A percentile compares a stretch with the other conserved stretches of the same genome.
These are phyloP conservation scores for Beauveria sp. DNA, from an alignment of 2,329 filamentous ascomycete species.

Conservation along the genomic window DNA sequence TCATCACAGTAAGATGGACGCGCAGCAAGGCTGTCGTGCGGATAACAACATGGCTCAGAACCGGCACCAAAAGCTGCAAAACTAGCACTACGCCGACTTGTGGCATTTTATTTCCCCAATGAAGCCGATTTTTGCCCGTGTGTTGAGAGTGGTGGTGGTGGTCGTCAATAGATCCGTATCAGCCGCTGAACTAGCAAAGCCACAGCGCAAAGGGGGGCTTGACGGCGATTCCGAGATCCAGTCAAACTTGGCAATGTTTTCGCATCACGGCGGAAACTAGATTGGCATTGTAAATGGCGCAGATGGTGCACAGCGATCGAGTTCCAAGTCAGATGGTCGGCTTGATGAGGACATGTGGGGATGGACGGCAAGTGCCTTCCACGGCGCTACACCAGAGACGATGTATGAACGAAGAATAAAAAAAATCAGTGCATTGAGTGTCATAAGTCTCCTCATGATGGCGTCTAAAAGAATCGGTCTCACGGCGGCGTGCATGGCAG, in stretches of 20 bases:
- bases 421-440: background rate
- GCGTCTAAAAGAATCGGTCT: background rate
- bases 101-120: background rate
- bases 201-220: background rate
- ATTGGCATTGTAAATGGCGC: background rate
- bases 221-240: background rate
- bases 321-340: background rate
- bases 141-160: background rate
- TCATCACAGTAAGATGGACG: background rate
- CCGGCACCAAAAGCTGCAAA: background rate
- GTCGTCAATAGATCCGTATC: background rate
- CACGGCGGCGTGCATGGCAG: background rate
- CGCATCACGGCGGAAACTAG: background rate
- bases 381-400: background rate
- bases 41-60: background rate
- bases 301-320: background rate
- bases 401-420: background rate
- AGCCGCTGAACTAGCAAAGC: constrained; percentile 5
- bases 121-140: background rate
- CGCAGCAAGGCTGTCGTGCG: background rate
- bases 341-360: background rate
- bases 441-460: background rate
- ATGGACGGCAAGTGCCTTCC: background rate
- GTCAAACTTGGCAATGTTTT: background rate
- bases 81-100: background rate